These are phyloP conservation scores for Saitozyma sp. DNA, from an alignment of 768 basidiomycete genomes.

Conservation along the genomic window DNA sequence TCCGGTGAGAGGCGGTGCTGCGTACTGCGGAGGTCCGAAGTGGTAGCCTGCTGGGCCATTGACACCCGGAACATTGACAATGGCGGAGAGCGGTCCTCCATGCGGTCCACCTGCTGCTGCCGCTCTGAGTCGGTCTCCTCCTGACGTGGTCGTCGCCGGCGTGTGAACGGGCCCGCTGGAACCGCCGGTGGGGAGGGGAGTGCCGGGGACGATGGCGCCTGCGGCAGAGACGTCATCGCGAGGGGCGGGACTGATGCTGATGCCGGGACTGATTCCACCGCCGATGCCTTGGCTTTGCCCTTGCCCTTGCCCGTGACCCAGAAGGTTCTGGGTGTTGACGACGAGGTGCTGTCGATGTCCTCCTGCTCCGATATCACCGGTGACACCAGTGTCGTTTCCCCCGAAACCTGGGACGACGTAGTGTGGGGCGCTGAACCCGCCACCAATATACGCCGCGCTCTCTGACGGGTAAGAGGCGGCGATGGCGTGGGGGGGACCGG, in stretches of 20 bases:
- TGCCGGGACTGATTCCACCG: constrained; percentile 1
- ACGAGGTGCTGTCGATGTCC: background rate
- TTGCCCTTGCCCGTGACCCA: too few relatives aligned
- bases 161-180: too few relatives aligned
- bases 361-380: constrained; percentile 4
- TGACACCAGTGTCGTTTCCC: constrained; percentile 1
- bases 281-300: too few relatives aligned
- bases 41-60: too few relatives aligned
- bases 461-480: constrained; percentile 44
- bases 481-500: constrained; percentile 41
- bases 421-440: constrained; percentile 16
- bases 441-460: constrained; percentile 38
- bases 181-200: constrained; percentile 10
- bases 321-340: too few relatives aligned
- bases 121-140: too few relatives aligned
- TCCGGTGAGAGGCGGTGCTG: constrained; percentile 3
- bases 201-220: constrained; percentile 12
- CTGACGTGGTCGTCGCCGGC: too few relatives aligned
- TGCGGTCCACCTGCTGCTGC: too few relatives aligned
- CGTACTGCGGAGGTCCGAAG: too few relatives aligned
- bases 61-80: too few relatives aligned
- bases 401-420: background rate
- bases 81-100: too few relatives aligned
- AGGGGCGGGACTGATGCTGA: constrained; percentile 8
- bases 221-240: constrained; percentile 6